Percentiles rank a stretch among this genome's conserved stretches.
Conservation (phyloP, 352 stramenopile genomes). For the Pythium sp. region DNA sequence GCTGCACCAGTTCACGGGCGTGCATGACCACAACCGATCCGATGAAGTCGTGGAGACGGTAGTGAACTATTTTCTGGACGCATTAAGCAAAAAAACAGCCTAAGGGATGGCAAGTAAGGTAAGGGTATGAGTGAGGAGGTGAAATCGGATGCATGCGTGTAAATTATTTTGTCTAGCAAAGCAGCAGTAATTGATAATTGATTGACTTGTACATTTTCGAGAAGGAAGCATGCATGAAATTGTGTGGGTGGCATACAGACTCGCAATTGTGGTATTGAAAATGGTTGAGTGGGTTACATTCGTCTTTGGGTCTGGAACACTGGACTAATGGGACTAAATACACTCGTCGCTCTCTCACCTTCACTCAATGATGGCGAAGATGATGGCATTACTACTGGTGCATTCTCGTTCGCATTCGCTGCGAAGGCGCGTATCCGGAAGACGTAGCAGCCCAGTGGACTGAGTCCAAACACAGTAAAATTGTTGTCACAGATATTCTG, state of each 20-base stretch:
- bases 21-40: constrained; percentile 64
- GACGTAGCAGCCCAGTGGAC: constrained; percentile 23
- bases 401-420: not conserved
- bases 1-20: constrained; percentile 50
- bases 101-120: not conserved
- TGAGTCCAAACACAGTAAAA: constrained; percentile 17
- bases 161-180: constrained; percentile 7
- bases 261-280: not conserved
- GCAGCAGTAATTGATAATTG: not conserved
- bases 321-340: constrained; percentile 19
- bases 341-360: constrained; percentile 10
- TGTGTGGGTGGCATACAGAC: not conserved
- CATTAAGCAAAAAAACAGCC: not conserved
- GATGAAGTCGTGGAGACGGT: constrained; percentile 39
- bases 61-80: constrained; percentile 35
- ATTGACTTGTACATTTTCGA: not conserved
- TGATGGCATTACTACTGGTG: not conserved
- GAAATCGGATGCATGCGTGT: not conserved
- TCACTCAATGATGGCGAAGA: not conserved
- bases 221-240: not conserved
- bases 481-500: constrained; percentile 6
- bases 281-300: constrained; percentile 12
- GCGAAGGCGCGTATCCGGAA: constrained; percentile 22
- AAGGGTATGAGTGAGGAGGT: not conserved
- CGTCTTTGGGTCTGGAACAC: constrained; percentile 27